Base-by-base conservation (phyloP, 345 rosid genomes). In the Orychophragmus violaceus region DNA sequence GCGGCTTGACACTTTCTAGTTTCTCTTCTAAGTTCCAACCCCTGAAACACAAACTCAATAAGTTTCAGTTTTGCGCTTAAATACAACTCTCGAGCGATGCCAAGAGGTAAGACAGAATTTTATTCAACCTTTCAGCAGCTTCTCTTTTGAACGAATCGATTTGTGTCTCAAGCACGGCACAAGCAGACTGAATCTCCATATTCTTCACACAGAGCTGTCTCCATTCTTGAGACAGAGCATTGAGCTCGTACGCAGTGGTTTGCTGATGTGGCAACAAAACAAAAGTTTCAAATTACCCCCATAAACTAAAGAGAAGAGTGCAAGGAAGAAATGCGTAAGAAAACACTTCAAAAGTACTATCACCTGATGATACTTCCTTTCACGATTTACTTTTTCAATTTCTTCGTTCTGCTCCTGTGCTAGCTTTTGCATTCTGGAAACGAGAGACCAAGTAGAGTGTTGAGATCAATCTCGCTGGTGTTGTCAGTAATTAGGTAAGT, bases 291-390 rank as follows among this genome's bases (percentile, higher is more conserved):
- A 74, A 56, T 68, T 14, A 71, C 21, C 59, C 59, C 17, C 1
- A 3, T 9, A 29, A 27, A 60, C 27, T 1, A 56, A 21, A 23
- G 53, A 70, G 53, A 24, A 73, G 37, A 39, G 25, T n/a, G 64
- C 17, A 59, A 13, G n/a, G 7, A 48, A 27, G 8, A 11, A n/a
- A 5, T 18, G 6, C 25, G 19, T 11, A 45, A 45, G 5, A 33
- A 68, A 33, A 29, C 14, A 72, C 52, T 41, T 59, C 9, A 13
- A 22, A 39, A 23, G 29, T 30, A 13, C 49, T 22, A 64, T 79
- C 42, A 90, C 99, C 99, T 94, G 99, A 74, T 94, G 97, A 74
- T 80, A 87, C 70, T 90, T 94, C 71, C 99, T 87, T 74, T 88
- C 97, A 55, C 95, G 95, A 41, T 90, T 94, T 59, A 94, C 96